A percentile compares a stretch with the other conserved stretches of the same genome.
phyloP scores from a whole-genome alignment of 768 basidiomycete genomes.

The Lactarius vividus region DNA sequence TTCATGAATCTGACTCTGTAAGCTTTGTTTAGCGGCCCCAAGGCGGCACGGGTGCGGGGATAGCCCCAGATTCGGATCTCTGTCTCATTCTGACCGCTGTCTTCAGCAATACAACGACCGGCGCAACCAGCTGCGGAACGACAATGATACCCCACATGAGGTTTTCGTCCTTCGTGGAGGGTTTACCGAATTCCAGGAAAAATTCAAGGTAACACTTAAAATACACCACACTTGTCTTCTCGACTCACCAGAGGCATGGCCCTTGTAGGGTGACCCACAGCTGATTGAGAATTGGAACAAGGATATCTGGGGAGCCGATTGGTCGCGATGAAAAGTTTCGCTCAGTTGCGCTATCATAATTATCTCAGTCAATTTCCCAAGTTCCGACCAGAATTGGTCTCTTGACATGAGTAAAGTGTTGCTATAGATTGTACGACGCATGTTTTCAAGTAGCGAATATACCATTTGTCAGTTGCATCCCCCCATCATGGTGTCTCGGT shows the following conservation, averaged over 20 bases:
- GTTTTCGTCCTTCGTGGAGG: constrained; percentile 69
- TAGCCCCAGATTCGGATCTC: constrained; percentile 24
- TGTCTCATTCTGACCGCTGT: constrained; percentile 20
- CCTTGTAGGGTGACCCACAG: constrained; percentile 54
- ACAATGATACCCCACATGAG: constrained; percentile 48
- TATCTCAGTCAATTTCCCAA: background rate
- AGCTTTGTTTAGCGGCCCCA: constrained; percentile 57
- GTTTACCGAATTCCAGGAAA: constrained; percentile 66
- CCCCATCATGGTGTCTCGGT: constrained; percentile 13
- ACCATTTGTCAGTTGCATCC: constrained; percentile 2
- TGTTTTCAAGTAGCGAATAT: constrained; percentile 22
- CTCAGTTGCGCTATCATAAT: background rate
- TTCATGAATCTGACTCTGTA: constrained; percentile 6
- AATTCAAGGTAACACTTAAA: constrained; percentile 54
- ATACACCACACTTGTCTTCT: constrained; percentile 10
- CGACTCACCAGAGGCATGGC: background rate
- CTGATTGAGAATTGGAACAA: constrained; percentile 79
- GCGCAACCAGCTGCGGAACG: constrained; percentile 53
- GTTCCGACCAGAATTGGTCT: background rate
- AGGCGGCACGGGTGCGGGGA: constrained; percentile 60
- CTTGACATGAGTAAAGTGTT: background rate
- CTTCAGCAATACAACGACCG: constrained; percentile 52
- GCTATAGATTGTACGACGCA: constrained; percentile 3
- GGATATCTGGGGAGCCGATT: constrained; percentile 55
- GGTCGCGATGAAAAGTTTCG: constrained; percentile 27